Evolutionary conservation across 2,329 filamentous ascomycete species (phyloP).

Genomic region (Claviceps lovelessii): DNA sequence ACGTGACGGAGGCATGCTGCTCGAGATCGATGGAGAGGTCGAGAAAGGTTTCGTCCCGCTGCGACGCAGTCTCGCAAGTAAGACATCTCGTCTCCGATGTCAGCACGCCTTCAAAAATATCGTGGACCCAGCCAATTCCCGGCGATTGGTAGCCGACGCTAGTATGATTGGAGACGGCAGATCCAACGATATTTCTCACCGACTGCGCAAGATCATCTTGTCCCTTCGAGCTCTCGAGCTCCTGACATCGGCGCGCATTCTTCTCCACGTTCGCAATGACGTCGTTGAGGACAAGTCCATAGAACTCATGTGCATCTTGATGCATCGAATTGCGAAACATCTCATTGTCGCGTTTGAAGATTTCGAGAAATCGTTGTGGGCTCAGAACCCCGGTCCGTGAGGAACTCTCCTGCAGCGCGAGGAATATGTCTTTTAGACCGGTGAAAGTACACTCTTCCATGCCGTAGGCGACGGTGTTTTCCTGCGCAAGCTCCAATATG

Average conservation of each 20-base stretch:
- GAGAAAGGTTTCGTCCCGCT: conserved; percentile 88
- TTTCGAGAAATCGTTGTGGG: conserved; percentile 83
- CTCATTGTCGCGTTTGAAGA: conserved; percentile 86
- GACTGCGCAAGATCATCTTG: conserved; percentile 35
- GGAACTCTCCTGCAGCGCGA: conserved; percentile 67
- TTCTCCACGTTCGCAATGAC: conserved; percentile 87
- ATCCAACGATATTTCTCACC: conserved; percentile 26
- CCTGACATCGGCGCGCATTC: conserved; percentile 55
- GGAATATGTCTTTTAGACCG: conserved; percentile 89
- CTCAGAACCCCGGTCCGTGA: conserved; percentile 81
- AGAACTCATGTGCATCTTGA: conserved; percentile 94
- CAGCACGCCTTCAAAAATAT: conserved; percentile 86
- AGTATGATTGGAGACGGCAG: conserved; percentile 21
- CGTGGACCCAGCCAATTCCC: conserved; percentile 81
- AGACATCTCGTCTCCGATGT: conserved; percentile 94
- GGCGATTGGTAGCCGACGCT: conserved; percentile 36
- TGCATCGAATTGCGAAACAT: conserved; percentile 97
- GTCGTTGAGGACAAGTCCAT: conserved; percentile 88
- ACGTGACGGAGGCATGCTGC: conserved; percentile 89
- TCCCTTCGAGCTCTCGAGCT: conserved; percentile 27
- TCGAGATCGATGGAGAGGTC: conserved; percentile 93
- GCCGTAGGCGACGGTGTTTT: conserved; percentile 66
- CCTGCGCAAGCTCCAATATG: conserved; percentile 68
- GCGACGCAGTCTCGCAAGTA: conserved; percentile 89
- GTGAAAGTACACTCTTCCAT: conserved; percentile 96